A percentile compares a stretch with the other conserved stretches of the same genome.
phyloP scores from a whole-genome alignment of 2,329 filamentous ascomycete species.

The Lachnellula subtilissima region DNA sequence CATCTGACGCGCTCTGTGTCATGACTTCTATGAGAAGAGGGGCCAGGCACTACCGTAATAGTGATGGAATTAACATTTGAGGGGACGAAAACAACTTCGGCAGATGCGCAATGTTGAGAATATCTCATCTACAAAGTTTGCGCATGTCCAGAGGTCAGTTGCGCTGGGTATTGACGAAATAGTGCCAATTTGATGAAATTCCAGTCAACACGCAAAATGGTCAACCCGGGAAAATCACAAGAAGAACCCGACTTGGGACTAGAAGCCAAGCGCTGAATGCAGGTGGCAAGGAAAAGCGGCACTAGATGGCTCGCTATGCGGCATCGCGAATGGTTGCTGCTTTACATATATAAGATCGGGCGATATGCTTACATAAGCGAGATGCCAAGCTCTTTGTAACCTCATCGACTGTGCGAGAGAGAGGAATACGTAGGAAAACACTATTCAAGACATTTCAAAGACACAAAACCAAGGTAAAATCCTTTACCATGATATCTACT shows the following conservation, averaged over 20 bases:
- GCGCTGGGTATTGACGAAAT: conserved; percentile 31
- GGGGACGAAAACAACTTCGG: conserved; percentile 49
- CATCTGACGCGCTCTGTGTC: conserved; percentile 33
- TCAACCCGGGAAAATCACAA: background rate
- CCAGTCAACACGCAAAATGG: conserved; percentile 44
- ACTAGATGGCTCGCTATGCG: too few relatives aligned
- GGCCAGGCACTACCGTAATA: conserved; percentile 41
- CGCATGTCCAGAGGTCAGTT: conserved; percentile 49
- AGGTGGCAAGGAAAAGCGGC: background rate
- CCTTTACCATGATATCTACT: background rate
- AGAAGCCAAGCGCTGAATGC: background rate
- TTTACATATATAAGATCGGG: too few relatives aligned
- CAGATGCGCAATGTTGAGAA: conserved; percentile 43
- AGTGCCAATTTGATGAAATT: conserved; percentile 33
- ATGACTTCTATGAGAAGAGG: conserved; percentile 27
- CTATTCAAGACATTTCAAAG: background rate
- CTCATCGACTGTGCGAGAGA: background rate
- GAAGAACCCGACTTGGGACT: background rate
- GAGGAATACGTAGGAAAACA: background rate
- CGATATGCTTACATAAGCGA: too few relatives aligned
- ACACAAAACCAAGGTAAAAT: conserved; percentile 9
- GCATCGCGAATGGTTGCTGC: too few relatives aligned
- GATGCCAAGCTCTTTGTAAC: too few relatives aligned
- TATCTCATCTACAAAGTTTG: conserved; percentile 46
- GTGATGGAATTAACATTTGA: conserved; percentile 56